phyloP scores from a whole-genome alignment of 805 yeast genomes.

The Zygoascus biomembranicola region DNA sequence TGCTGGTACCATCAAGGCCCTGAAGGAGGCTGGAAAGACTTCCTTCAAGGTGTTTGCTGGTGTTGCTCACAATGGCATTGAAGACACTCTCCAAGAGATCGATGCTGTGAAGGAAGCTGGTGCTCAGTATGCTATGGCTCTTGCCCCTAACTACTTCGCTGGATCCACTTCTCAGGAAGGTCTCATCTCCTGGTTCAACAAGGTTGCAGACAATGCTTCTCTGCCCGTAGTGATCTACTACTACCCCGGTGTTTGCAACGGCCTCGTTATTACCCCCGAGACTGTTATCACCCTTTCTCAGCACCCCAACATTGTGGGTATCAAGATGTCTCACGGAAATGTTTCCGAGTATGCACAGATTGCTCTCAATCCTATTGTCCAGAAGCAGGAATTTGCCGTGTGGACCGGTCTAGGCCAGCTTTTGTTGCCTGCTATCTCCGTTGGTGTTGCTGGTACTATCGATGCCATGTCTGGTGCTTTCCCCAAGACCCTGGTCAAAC shows the following conservation, averaged over 20 bases:
- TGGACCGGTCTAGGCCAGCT: constrained; percentile 48
- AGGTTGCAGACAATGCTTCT: constrained; percentile 36
- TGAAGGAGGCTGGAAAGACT: constrained; percentile 31
- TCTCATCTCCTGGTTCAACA: constrained; percentile 36
- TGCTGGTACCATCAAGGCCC: constrained; percentile 24
- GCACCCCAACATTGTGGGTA: constrained; percentile 41
- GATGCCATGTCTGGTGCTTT: constrained; percentile 47
- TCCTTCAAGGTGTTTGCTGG: constrained; percentile 41
- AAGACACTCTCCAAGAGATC: constrained; percentile 35
- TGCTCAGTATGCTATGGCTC: constrained; percentile 25
- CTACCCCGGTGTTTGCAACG: constrained; percentile 44
- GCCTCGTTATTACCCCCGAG: constrained; percentile 31
- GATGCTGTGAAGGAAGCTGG: constrained; percentile 24
- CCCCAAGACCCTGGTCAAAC: constrained; percentile 40
- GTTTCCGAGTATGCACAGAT: constrained; percentile 40
- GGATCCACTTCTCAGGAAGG: constrained; percentile 38
- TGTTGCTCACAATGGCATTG: constrained; percentile 38
- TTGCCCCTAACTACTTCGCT: constrained; percentile 44
- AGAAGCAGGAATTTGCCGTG: constrained; percentile 33
- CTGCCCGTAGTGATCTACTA: constrained; percentile 40
- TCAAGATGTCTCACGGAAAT: constrained; percentile 46
- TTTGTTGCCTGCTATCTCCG: constrained; percentile 38
- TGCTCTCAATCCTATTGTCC: constrained; percentile 35
- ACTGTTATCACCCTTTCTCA: constrained; percentile 36
- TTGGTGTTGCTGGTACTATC: constrained; percentile 44